phyloP scores from a whole-genome alignment of 1,139 yeast genomes.

The Dujonia santamariae region DNA sequence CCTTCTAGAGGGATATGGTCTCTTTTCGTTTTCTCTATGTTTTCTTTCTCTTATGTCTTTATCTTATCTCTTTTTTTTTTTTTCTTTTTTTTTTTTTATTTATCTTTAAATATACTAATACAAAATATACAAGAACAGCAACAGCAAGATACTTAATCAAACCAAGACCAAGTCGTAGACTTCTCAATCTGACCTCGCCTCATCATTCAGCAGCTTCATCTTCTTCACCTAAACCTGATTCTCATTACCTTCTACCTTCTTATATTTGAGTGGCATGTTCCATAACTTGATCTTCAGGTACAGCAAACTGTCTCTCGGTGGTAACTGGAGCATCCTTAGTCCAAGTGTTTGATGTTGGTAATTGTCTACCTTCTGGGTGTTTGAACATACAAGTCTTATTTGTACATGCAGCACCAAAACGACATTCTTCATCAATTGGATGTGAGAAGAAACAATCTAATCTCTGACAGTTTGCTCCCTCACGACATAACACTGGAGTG shows the following conservation, averaged over 20 bases:
- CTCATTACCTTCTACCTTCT: background rate
- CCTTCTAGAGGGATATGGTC: no score
- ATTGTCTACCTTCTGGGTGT: constrained; percentile 73
- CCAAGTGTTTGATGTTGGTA: constrained; percentile 41
- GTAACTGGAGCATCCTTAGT: constrained; percentile 32
- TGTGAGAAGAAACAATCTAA: constrained; percentile 80
- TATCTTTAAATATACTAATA: constrained; percentile 10
- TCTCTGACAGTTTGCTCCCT: constrained; percentile 73
- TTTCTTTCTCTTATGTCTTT: constrained; percentile 10
- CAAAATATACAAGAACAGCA: no score
- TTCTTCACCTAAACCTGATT: no score
- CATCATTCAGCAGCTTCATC: no score
- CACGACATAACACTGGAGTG: constrained; percentile 70
- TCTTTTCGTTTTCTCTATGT: no score
- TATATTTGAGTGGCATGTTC: constrained; percentile 58
- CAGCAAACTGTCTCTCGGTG: constrained; percentile 68
- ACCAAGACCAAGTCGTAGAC: no score
- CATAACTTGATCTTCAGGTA: constrained; percentile 71
- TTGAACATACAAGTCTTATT: constrained; percentile 67
- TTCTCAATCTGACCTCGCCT: background rate
- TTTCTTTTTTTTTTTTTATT: constrained; percentile 18
- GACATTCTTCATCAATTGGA: constrained; percentile 75
- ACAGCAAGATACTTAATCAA: background rate
- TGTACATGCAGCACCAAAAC: constrained; percentile 71
- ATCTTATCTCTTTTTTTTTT: constrained; percentile 14